These are phyloP conservation scores for Urostyla sp. DNA, from an alignment of 73 alveolate genomes.

Conservation along the genomic window DNA sequence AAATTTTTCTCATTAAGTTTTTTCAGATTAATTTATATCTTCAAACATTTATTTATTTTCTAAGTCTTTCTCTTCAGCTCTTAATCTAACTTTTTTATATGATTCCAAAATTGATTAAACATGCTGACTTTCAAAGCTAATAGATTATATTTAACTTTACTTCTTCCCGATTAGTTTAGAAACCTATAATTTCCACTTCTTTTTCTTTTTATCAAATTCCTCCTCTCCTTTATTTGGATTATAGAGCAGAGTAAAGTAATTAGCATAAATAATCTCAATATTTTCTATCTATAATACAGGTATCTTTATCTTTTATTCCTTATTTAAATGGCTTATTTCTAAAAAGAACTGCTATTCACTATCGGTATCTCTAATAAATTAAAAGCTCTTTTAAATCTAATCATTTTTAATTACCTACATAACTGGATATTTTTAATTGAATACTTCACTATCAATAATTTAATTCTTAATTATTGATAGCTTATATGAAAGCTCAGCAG, in stretches of 20 bases:
- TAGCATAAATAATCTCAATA: conserved; percentile 3
- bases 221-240: background rate
- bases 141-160: background rate
- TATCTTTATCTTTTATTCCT: background rate
- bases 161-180: background rate
- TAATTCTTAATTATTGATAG: conserved; percentile 31
- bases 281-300: conserved; percentile 14
- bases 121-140: conserved; percentile 27
- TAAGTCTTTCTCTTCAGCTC: conserved; percentile 32
- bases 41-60: background rate
- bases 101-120: conserved; percentile 20
- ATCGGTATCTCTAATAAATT: conserved; percentile 40
- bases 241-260: background rate
- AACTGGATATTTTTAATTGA: conserved; percentile 14
- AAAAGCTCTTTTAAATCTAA: background rate
- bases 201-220: background rate
- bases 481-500: conserved; percentile 29
- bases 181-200: background rate
- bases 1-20: background rate
- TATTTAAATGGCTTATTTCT: conserved; percentile 6
- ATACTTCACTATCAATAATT: conserved; percentile 26
- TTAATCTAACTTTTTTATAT: conserved; percentile 21
- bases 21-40: conserved; percentile 17
- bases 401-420: background rate
- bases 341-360: conserved; percentile 27